Evolutionary conservation across 2,329 filamentous ascomycete species (phyloP).

Genomic region (Alternaria atra): DNA sequence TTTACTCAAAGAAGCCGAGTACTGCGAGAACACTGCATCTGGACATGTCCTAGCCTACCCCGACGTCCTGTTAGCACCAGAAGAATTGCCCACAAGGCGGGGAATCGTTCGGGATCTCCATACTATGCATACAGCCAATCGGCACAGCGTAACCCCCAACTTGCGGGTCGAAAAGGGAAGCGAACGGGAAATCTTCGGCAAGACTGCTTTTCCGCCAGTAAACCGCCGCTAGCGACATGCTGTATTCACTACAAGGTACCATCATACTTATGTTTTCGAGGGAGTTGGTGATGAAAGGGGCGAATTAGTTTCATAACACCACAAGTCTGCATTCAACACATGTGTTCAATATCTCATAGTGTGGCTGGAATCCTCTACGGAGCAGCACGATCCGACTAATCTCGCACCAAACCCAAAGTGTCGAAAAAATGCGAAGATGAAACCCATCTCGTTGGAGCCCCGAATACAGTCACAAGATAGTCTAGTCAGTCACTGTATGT

Average conservation of each 20-base stretch:
- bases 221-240: neutral
- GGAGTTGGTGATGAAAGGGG: neutral
- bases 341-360: neutral
- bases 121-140: neutral
- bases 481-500: conserved; percentile 2
- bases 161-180: neutral
- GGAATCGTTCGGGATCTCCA: neutral
- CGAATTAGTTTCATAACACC: neutral
- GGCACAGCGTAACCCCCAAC: neutral
- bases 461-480: conserved; percentile 3
- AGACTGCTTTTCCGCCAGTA: neutral
- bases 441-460: conserved; percentile 7
- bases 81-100: conserved; percentile 2
- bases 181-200: neutral
- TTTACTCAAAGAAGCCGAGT: conserved; percentile 16
- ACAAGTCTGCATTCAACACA: neutral
- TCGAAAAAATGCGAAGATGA: conserved; percentile 16
- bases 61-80: neutral
- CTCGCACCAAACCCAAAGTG: conserved; percentile 3
- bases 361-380: neutral
- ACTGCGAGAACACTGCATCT: conserved; percentile 19
- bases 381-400: neutral
- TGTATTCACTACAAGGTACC: neutral
- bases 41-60: conserved; percentile 2
- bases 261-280: neutral